Evolutionary conservation across 2,329 filamentous ascomycete genomes (phyloP), one percentile per base, ranked within the genome.

Genomic region (Botrytis cinerea): DNA sequence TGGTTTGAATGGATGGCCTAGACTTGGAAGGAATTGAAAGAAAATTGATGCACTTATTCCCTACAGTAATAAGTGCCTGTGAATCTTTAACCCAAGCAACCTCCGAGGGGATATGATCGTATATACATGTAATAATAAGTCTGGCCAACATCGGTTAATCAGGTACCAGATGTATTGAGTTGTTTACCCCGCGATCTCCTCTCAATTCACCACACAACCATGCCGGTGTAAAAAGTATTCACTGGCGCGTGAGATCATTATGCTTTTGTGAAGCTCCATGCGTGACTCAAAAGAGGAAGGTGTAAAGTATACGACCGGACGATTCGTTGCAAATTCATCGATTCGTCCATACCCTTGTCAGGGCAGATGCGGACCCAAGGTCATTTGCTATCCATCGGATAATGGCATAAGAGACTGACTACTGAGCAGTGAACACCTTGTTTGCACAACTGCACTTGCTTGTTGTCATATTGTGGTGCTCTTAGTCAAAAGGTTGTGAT

Each of bases 181-280:
- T 35, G 28, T n/a, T 28, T 72, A 72, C 70, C 60, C 70, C 70
- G 60, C 70, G 45, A 54, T 66, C 60, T 38, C 70, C 70, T 64
- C 70, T n/a, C 20, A 22, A 35, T 54, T 51, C 70, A 59, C 51
- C 28, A 35, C 48, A 72, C 60, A 57, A 66, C 10, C 45, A 67
- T 66, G 46, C 51, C 8, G 12, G n/a, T 57, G 40, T n/a, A 51
- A 32, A n/a, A n/a, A 51, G 14, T 16, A n/a, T 40, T 51, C n/a
- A 57, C n/a, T 66, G 60, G 70, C 48, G 70, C 70, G 61, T 72
- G 70, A 72, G 70, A 59, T 67, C n/a, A 67, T 59, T 48, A 67
- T 67, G 22, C 28, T 45, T 62, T 32, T 60, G 45, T 48, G 0
- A 20, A 70, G 4, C 40, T 25, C 60, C 20, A 61, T 7, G 16